Evolutionary conservation across 495 filamentous ascomycete species (phyloP), one percentile per base, ranked within the genome.

Genomic region (Cairneyella variabilis): DNA sequence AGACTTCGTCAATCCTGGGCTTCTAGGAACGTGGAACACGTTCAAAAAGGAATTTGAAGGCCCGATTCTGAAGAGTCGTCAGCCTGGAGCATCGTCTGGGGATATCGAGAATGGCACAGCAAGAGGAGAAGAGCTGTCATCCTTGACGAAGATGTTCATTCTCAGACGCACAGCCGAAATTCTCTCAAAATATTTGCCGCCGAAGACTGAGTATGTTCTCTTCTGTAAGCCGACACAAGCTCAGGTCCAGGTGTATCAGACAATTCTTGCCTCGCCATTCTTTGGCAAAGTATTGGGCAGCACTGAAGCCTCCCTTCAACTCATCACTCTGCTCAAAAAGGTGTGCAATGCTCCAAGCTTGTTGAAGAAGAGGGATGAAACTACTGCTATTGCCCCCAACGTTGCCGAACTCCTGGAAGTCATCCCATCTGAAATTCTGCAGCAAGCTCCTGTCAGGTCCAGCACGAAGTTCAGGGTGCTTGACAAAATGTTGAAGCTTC

Each of bases 311-410:
- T 80, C 84, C 10, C 71, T 92, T 1, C 81, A 88, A 49, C 77
- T 92, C 5, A 89, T 91, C 59, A 90, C 83, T 6, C 75, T 90
- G 30, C 71, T 92, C 11, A 92, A 90, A 66, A 91, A 92, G 64
- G 74, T 90, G 12, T 91, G 88, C 71, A 92, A 92, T 64, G 87
- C 84, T 42, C 87, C 88, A 0, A 83, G 78, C 0, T 66, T 90
- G 5, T 71, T 91, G 7, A 74, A 75, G 17, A 62, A 72, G 18
- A 71, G 63, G 17, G 54, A 63, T 10, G 67, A 65, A 14, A 61
- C 66, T 30, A 57, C 67, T n/a, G 57, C 57, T 20, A 69, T 52
- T 27, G 67, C 66, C 27, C 61, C 69, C 10, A 74, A 67, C 20
- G 62, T 74, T 21, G 60, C 66, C 22, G 59, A 68, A n/a, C 69